These are phyloP conservation scores for Vigna trinervia DNA, from an alignment of 306 rosid species.

Conservation along the genomic window DNA sequence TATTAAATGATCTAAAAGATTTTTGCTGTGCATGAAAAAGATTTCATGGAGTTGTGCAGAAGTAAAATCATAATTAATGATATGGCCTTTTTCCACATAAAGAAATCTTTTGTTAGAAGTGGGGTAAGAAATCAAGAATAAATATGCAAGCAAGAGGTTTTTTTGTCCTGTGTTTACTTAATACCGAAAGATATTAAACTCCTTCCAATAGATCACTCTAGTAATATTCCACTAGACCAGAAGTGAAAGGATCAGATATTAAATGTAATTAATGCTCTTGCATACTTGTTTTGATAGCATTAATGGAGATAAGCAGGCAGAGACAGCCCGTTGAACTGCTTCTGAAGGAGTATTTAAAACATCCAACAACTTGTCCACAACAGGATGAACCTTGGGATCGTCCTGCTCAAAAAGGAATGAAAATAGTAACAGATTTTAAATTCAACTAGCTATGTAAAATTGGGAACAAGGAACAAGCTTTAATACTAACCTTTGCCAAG, in stretches of 20 bases:
- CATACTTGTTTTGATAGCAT: constrained; percentile 94
- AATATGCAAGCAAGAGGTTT: constrained; percentile 4
- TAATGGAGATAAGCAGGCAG: constrained; percentile 88
- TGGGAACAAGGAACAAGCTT: constrained; percentile 22
- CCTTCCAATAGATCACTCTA: not conserved
- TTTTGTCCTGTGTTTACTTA: not conserved
- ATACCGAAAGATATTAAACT: not conserved
- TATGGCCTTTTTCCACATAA: too few relatives aligned
- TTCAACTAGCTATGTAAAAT: not conserved
- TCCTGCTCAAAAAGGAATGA: constrained; percentile 61
- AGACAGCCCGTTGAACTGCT: constrained; percentile 98
- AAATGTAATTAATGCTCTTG: constrained; percentile 23
- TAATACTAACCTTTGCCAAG: constrained; percentile 73
- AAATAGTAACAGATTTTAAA: constrained; percentile 5
- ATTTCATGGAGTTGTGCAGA: too few relatives aligned
- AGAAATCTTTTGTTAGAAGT: not conserved
- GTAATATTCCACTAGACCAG: constrained; percentile 35
- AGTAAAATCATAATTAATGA: too few relatives aligned
- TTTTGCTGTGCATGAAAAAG: too few relatives aligned
- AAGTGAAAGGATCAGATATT: constrained; percentile 22
- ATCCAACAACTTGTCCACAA: constrained; percentile 93
- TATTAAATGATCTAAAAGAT: too few relatives aligned
- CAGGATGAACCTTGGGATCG: constrained; percentile 92
- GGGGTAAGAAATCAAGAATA: not conserved
- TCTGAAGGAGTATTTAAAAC: constrained; percentile 96